Evolutionary conservation across 2,329 filamentous ascomycete species (phyloP), one percentile per base, ranked within the genome.

Genomic region (Ascochyta pisi): DNA sequence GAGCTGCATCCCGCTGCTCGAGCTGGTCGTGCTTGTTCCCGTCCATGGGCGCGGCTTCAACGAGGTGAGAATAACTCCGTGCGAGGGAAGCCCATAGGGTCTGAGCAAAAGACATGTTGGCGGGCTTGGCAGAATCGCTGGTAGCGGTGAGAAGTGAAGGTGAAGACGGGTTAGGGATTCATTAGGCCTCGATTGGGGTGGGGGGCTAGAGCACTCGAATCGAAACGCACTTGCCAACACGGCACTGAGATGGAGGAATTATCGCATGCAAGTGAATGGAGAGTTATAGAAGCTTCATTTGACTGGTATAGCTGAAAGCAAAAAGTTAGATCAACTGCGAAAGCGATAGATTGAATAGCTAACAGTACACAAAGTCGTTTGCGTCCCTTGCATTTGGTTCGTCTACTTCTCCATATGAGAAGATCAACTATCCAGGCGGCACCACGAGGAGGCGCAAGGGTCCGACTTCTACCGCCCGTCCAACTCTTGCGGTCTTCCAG

Each of bases 391-490:
- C 70, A 73, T 73, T 63, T 71, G 57, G 70, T 71, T 73, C 65
- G 61, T 70, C 67, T 66, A 54, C 54, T 38, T 51, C 48, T 24
- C 22, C 37, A 16, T 27, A 39, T 22, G 33, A 51, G 33, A 38
- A 40, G 35, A 49, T 60, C 61, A 61, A 70, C 64, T 71, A 69
- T 71, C 69, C 70, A 73, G 70, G 64, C 61, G 61, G 68, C 67
- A 73, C 70, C 68, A 63, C 70, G 68, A 59, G 70, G 69, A 73
- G 68, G 70, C 69, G 70, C 70, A 70, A 68, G 70, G 68, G 64
- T 73, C 69, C 70, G 69, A 69, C 68, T 71, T 73, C 66, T 69
- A 60, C 66, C 67, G 61, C 68, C 69, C 69, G 40, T 67, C 70
- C 69, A 48, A 52, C 69, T 71, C 68, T 70, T 71, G 64, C 65